Base-by-base conservation (phyloP, 306 rosid species). In the Acacia confusa region DNA sequence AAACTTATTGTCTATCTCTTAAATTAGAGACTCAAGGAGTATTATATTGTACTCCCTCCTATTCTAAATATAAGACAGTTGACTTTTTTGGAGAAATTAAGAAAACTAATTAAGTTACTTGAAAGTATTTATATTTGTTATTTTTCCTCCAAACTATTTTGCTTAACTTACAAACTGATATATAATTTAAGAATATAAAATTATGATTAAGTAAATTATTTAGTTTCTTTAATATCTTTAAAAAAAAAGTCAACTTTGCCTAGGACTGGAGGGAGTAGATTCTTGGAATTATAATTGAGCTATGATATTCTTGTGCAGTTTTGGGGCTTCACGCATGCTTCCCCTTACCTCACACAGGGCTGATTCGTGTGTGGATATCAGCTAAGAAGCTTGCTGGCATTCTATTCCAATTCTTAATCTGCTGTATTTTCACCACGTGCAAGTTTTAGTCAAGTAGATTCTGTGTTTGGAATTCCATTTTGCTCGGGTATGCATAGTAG, bases 251-350 rank as follows among this genome's bases (percentile, higher is more conserved):
- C 34, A 30, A 30, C 4, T 30, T 0, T 30, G 3, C 34, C 34
- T 30, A 30, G 32, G 32, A 30, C 34, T n/a, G 34, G 34, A 30
- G 34, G 34, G 34, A 30, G 34, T 50, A n/a, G 34, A 61, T 16
- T 16, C 0, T 72, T 64, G 27, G 5, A 19, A 17, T 40, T 77
- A 5, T 14, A 75, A 79, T 70, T 80, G 19, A n/a, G 28, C 74
- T 75, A 67, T 74, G 10, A 82, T 82, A 85, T 28, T 81, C 63
- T 38, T 50, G 38, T 89, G 93, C 98, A 96, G 99, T 86, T 96
- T 70, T 96, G 99, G 99, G 98, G 99, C 76, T 96, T 96, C 71
- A 82, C 92, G n/a, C 99, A 95, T 83, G 86, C 90, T 34, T 94
- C 94, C 28, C 85, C 79, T 73, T 92, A 88, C 88, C 88, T 84